phyloP scores from a whole-genome alignment of 2,329 filamentous ascomycete genomes.

The Nakataea oryzae region DNA sequence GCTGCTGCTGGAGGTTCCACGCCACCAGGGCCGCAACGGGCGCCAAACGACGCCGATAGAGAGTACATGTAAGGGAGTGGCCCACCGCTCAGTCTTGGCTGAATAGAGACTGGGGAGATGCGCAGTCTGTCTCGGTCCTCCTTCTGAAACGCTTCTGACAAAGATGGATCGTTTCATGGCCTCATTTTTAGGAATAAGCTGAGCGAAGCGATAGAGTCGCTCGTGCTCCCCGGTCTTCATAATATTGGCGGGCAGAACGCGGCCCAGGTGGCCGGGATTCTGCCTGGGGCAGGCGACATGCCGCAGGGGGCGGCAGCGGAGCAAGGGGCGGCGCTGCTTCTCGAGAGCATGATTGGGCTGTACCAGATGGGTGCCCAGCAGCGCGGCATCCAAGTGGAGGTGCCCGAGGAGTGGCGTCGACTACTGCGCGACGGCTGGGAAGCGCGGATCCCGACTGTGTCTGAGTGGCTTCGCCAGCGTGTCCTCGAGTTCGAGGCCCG shows the following conservation, averaged over 20 bases:
- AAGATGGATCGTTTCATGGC: neutral
- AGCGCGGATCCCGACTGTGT: constrained; percentile 2
- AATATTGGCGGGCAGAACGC: neutral
- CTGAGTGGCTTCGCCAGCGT: constrained; percentile 1
- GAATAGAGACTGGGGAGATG: neutral
- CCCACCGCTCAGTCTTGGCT: neutral
- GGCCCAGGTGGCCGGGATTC: neutral
- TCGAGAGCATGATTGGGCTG: constrained; percentile 2
- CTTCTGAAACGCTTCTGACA: neutral
- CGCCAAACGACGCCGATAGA: constrained; percentile 1
- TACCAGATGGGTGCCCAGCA: constrained; percentile 3
- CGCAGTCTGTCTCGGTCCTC: neutral
- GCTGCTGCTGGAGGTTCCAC: neutral
- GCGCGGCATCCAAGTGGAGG: constrained; percentile 3
- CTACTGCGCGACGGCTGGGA: constrained; percentile 3
- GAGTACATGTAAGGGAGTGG: constrained; percentile 3
- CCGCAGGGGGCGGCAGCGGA: neutral
- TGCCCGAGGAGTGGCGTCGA: constrained; percentile 1
- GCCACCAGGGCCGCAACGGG: neutral
- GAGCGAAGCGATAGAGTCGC: constrained; percentile 3
- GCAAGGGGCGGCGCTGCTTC: constrained; percentile 1
- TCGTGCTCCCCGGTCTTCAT: constrained; percentile 2
- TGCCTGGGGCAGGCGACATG: neutral
- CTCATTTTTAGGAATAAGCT: constrained; percentile 1
- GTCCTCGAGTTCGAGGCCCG: constrained; percentile 2